A percentile compares a stretch with the other conserved stretches of the same genome.
Evolutionary conservation across 129 eudicot genomes (phyloP).

Genomic region (Tagetes patula): DNA sequence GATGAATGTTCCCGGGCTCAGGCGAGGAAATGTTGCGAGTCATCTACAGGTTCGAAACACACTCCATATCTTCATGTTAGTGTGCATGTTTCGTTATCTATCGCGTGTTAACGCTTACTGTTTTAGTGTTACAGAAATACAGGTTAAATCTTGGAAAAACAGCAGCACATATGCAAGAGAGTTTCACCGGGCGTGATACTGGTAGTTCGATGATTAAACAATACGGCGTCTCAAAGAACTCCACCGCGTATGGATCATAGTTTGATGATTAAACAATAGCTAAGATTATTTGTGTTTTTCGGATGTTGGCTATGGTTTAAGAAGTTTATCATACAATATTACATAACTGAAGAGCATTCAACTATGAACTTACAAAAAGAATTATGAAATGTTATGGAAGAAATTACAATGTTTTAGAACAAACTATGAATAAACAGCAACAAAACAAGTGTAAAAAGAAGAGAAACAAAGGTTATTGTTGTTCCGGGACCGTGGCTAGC

Average conservation of each 20-base stretch:
- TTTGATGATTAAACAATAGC: not conserved
- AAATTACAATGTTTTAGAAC: constrained; percentile 16
- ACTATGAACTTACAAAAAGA: constrained; percentile 5
- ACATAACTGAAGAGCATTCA: not conserved
- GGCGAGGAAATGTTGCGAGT: constrained; percentile 59
- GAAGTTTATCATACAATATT: constrained; percentile 6
- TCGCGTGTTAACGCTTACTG: constrained; percentile 1
- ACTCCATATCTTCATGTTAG: not conserved
- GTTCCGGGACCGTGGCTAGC: constrained; percentile 29
- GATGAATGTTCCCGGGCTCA: constrained; percentile 54
- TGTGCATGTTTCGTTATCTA: not conserved
- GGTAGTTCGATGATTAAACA: not conserved
- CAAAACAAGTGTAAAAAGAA: constrained; percentile 22
- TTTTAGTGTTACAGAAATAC: constrained; percentile 30
- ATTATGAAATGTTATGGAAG: constrained; percentile 15
- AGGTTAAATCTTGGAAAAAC: constrained; percentile 25
- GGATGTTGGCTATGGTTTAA: not conserved
- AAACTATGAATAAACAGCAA: constrained; percentile 26
- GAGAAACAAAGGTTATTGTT: constrained; percentile 9
- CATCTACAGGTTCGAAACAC: constrained; percentile 56
- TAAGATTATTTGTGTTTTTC: constrained; percentile 6
- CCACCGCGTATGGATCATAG: not conserved
- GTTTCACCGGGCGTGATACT: not conserved
- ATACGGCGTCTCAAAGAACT: not conserved
- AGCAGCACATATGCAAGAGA: not conserved